Evolutionary conservation across 768 basidiomycete species (phyloP), one percentile per base, ranked within the genome.

Genomic region (Podaxis pistillaris): DNA sequence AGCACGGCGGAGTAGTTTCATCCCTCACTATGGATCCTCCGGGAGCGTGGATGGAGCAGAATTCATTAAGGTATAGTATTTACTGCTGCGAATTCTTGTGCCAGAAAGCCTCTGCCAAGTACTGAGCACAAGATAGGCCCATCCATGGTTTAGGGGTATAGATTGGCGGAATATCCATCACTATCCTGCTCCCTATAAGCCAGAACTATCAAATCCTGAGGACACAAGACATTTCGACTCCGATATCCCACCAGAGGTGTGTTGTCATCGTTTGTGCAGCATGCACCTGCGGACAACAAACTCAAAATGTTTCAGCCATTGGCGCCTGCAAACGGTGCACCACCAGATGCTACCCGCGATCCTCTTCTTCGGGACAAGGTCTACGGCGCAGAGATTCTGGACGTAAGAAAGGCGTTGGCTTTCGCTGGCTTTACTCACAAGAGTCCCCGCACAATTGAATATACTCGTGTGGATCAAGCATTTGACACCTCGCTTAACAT

Each of bases 201-300:
- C 96, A 33, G 88, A 94, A 65, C 83, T 99, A 63, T 78, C 72
- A 33, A 79, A 86, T 66, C 89, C 91, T 28, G 92, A 90, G 69
- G 95, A 98, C 73, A 98, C 96, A 15, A 83, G 87, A 64, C 96
- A 99, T 75, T 98, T 99, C 66, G 96, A 98, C 74, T 86, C 90
- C 58, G 94, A 96, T 74, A 98, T 97, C 69, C 93, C 93, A 22
- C 79, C 90, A 40, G 93, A 96, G 86, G 94, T 94, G 76, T 71
- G 73, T 75, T 69, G 73, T 71, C 71, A 64, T 65, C 62, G 62
- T 56, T 64, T 65, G 55, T 65, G 59, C 66, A 65, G 63, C 67
- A 47, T 68, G 73, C 69, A 69, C 71, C 71, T 61, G 55, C 63
- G 66, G 64, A 56, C 53, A 66, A 52, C 66, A 60, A 66, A 41